phyloP scores from a whole-genome alignment of 768 basidiomycete genomes.

The Phaeolepiota aurea region DNA sequence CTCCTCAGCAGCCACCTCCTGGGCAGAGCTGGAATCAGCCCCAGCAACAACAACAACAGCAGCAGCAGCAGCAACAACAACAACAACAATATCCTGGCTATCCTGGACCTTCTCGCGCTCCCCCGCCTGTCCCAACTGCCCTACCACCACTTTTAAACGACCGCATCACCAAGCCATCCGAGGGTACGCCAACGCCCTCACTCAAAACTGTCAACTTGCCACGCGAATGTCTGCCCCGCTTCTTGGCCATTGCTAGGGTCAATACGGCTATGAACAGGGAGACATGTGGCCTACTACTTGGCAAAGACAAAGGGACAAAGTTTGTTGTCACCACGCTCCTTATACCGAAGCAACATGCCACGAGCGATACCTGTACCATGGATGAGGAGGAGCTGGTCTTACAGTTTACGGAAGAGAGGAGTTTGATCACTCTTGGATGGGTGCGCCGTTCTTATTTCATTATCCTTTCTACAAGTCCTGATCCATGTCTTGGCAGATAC shows the following conservation, averaged over 20 bases:
- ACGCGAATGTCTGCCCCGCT: constrained; percentile 62
- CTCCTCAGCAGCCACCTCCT: neutral
- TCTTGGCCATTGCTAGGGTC: constrained; percentile 66
- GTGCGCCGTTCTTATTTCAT: constrained; percentile 32
- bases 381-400: constrained; percentile 83
- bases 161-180: constrained; percentile 11
- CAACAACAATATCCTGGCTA: constrained; percentile 9
- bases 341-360: constrained; percentile 84
- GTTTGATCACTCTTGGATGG: constrained; percentile 86
- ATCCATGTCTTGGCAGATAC: constrained; percentile 47
- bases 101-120: constrained; percentile 15
- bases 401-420: constrained; percentile 75
- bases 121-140: constrained; percentile 14
- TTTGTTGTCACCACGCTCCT: constrained; percentile 74
- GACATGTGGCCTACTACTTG: constrained; percentile 81
- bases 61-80: constrained; percentile 11
- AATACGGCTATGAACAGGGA: constrained; percentile 78
- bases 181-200: constrained; percentile 20
- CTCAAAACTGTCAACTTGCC: constrained; percentile 64
- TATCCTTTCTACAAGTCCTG: constrained; percentile 1
- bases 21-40: neutral
- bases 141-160: constrained; percentile 8
- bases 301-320: constrained; percentile 52
- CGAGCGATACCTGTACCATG: constrained; percentile 90
- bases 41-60: constrained; percentile 2